Percentiles rank a stretch among this genome's conserved stretches.
These are phyloP conservation scores for Chaetomium sp. DNA, from an alignment of 2,329 filamentous ascomycete species.

Conservation along the genomic window DNA sequence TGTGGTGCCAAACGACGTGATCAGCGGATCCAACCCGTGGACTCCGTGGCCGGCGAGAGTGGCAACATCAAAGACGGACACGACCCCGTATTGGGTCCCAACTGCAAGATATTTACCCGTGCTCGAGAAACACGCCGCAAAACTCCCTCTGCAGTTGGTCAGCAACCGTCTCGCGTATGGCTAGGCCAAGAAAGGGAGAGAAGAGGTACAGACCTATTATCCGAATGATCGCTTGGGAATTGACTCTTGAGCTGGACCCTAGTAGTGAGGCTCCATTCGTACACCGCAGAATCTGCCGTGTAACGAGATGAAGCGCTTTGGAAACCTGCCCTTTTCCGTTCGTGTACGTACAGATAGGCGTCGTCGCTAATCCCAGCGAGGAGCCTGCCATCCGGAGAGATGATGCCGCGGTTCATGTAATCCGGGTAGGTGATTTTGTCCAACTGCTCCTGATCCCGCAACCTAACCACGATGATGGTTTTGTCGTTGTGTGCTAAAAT, in stretches of 20 bases:
- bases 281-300: conserved; percentile 27
- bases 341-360: conserved; percentile 78
- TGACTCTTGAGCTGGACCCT: conserved; percentile 54
- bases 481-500: conserved; percentile 87
- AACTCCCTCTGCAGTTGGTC: conserved; percentile 54
- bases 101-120: conserved; percentile 67
- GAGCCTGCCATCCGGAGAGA: conserved; percentile 79
- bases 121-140: conserved; percentile 70
- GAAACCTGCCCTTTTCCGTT: conserved; percentile 39
- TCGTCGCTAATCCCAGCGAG: conserved; percentile 84
- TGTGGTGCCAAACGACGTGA: conserved; percentile 73
- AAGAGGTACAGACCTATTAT: conserved; percentile 37
- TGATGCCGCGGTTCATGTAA: conserved; percentile 87
- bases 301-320: conserved; percentile 21
- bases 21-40: conserved; percentile 50
- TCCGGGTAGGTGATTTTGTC: conserved; percentile 70
- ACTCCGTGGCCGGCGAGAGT: conserved; percentile 37
- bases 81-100: conserved; percentile 73
- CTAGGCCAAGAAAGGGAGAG: background rate
- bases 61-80: conserved; percentile 63
- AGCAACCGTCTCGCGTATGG: background rate
- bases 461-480: conserved; percentile 75
- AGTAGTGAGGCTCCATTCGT: conserved; percentile 46
- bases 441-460: conserved; percentile 59
- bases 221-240: conserved; percentile 45